Base-by-base conservation (phyloP, 176 grass and related monocot genomes). In the Ananas comosus region DNA sequence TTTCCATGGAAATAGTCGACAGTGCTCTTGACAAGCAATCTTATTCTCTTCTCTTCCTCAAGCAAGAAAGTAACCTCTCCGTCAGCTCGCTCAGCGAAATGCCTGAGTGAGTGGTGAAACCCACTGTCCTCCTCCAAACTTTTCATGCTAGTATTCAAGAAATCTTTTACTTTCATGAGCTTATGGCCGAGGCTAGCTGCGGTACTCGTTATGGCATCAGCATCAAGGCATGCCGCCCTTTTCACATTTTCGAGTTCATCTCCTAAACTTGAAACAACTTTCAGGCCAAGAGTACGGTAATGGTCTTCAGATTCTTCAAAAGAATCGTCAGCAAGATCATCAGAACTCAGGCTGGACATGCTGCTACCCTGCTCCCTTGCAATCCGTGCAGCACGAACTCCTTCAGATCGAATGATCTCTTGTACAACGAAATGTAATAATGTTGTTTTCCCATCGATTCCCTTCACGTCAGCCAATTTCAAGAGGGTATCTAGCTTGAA, bases 401-500 rank as follows among this genome's bases (percentile, higher is more conserved):
- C 94, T 90, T 93, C 94, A 63, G 85, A 85, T 66, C 82, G 77
- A 16, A 86, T 85, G 42, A 88, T 93, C 80, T 99, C 84, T 88
- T 88, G 68, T 64, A 93, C 81, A 67, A 99, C 82, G 80, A 91
- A 87, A 93, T 93, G 89, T 48, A 99, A 66, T 18, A 99, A 77
- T 70, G 82, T 99, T 77, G 90, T 99, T 81, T 93, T 99, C 59
- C 86, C 86, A 50, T 93, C 87, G 81, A 71, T 66, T 80, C 87
- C 94, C 77, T 99, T 91, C 63, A 99, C 74, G 61, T 93, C 94
- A 64, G 83, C 74, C 50, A 99, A 53, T 83, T 99, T 93, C 33
- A 91, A 73, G 22, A 99, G 82, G 2, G 83, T 99, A 75, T 99
- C 90, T 7, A 99, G 82, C 74, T 89, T 99, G 73, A 99, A 88